Evolutionary conservation across 768 basidiomycete species (phyloP).

Genomic region (Phanerochaete carnosa): DNA sequence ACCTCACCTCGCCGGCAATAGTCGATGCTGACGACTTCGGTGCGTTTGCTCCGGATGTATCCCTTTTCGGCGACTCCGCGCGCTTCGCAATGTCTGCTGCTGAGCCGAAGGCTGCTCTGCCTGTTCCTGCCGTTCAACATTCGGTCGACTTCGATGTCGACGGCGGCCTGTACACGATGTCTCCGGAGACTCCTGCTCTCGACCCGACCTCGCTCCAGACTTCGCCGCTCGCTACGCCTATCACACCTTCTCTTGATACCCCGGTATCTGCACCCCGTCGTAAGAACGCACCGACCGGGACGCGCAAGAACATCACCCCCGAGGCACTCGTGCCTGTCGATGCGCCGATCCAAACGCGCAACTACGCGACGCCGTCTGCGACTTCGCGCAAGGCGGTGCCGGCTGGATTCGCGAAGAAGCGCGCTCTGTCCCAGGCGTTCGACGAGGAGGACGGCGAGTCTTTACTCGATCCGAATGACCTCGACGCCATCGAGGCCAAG

Average conservation of each 20-base stretch:
- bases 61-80: conserved; percentile 29
- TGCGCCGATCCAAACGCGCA: conserved; percentile 77
- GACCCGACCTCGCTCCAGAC: conserved; percentile 35
- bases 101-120: conserved; percentile 19
- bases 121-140: conserved; percentile 11
- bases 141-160: conserved; percentile 27
- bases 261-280: conserved; percentile 27
- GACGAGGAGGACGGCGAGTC: conserved; percentile 46
- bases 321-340: conserved; percentile 62
- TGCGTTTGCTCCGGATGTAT: conserved; percentile 16
- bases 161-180: conserved; percentile 40
- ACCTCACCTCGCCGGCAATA: conserved; percentile 41
- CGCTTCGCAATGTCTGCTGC: conserved; percentile 1
- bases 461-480: conserved; percentile 43
- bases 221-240: conserved; percentile 27
- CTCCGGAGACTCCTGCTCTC: conserved; percentile 49
- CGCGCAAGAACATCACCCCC: conserved; percentile 67
- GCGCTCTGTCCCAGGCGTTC: conserved; percentile 44
- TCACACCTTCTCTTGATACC: conserved; percentile 9
- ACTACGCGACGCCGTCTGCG: conserved; percentile 66
- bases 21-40: conserved; percentile 33
- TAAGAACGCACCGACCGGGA: conserved; percentile 51
- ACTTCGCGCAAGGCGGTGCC: conserved; percentile 82
- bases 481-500: conserved; percentile 74
- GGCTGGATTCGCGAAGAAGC: conserved; percentile 64